These are phyloP conservation scores for Xylaria sp. DNA, from an alignment of 2,329 filamentous ascomycete genomes.

Conservation along the genomic window DNA sequence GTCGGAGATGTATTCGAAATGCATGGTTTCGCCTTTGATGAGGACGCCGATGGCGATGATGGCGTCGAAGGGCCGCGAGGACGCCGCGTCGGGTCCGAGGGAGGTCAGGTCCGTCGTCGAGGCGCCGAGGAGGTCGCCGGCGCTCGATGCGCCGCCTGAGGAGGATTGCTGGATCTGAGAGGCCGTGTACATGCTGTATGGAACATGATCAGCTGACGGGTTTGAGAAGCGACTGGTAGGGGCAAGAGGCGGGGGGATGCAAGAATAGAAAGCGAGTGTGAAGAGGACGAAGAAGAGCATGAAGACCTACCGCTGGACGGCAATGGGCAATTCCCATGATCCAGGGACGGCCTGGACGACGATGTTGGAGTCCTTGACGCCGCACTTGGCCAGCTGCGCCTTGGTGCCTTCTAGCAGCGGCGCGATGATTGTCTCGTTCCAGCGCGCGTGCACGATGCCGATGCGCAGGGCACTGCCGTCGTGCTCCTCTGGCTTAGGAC, in stretches of 20 bases:
- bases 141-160: constrained; percentile 70
- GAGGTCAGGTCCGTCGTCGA: constrained; percentile 74
- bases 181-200: constrained; percentile 78
- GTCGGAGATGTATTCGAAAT: constrained; percentile 98
- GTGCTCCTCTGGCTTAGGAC: constrained; percentile 67
- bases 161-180: constrained; percentile 84
- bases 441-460: constrained; percentile 94
- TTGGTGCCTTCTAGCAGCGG: constrained; percentile 84
- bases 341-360: constrained; percentile 90
- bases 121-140: constrained; percentile 79
- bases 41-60: constrained; percentile 95
- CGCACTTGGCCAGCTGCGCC: constrained; percentile 78
- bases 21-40: constrained; percentile 99
- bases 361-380: constrained; percentile 89
- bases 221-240: background rate
- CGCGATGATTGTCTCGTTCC: constrained; percentile 91
- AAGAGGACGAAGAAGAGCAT: background rate
- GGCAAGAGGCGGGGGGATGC: background rate
- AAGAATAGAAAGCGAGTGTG: constrained; percentile 8
- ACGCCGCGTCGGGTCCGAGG: constrained; percentile 53
- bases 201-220: constrained; percentile 13
- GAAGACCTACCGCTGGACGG: constrained; percentile 79
- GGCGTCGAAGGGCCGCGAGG: constrained; percentile 80
- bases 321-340: constrained; percentile 93
- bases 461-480: constrained; percentile 82